These are phyloP conservation scores for Erythrobasidium yunnanense DNA, from an alignment of 768 basidiomycete genomes.

Conservation along the genomic window DNA sequence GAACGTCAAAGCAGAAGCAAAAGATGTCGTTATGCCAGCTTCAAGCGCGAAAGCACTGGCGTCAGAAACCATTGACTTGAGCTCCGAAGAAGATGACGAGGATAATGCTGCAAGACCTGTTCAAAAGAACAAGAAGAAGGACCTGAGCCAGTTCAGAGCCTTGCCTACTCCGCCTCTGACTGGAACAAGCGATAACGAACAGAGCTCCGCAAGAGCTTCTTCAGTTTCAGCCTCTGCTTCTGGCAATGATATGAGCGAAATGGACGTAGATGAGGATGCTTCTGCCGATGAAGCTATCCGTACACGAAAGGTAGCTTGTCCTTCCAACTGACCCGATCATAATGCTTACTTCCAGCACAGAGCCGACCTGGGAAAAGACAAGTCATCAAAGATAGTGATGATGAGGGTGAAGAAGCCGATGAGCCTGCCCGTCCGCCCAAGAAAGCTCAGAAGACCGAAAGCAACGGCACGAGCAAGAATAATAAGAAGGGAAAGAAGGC, in stretches of 20 bases:
- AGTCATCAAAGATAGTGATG: constrained; percentile 8
- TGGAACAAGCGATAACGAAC: neutral
- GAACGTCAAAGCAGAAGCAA: too few relatives aligned
- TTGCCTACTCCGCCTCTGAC: neutral
- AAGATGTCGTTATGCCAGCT: neutral
- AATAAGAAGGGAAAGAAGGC: neutral
- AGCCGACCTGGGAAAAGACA: neutral
- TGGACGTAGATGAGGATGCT: neutral
- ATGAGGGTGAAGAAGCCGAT: constrained; percentile 8
- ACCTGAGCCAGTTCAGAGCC: too few relatives aligned
- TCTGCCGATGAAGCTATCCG: neutral
- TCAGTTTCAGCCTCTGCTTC: too few relatives aligned
- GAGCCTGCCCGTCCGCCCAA: neutral
- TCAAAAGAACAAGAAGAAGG: too few relatives aligned
- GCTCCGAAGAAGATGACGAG: constrained; percentile 6
- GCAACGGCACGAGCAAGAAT: neutral
- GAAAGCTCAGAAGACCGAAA: constrained; percentile 9
- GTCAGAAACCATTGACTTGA: constrained; percentile 9
- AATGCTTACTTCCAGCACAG: too few relatives aligned
- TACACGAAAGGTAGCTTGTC: neutral
- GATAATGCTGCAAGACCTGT: too few relatives aligned
- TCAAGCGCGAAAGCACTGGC: neutral
- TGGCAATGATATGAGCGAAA: neutral
- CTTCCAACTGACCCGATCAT: too few relatives aligned
- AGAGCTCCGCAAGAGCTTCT: neutral